A percentile compares a stretch with the other conserved stretches of the same genome.
These are phyloP conservation scores for Artemisia argyi DNA, from an alignment of 129 eudicot genomes.

Conservation along the genomic window DNA sequence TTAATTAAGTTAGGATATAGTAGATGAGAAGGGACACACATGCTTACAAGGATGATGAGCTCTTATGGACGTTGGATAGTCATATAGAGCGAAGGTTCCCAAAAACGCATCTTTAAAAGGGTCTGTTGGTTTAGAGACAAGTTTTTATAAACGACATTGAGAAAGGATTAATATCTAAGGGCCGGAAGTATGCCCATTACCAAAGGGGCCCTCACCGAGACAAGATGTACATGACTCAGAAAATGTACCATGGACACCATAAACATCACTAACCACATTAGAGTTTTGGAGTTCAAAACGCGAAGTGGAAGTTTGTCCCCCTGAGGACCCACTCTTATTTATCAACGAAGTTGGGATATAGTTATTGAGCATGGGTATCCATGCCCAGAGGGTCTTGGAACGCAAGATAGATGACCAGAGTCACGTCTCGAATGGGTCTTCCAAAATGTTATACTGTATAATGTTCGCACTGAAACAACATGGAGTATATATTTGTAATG, in stretches of 20 bases:
- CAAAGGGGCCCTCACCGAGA: too few relatives aligned
- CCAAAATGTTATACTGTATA: too few relatives aligned
- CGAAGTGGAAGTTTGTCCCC: too few relatives aligned
- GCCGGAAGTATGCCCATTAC: not conserved
- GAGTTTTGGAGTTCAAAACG: too few relatives aligned
- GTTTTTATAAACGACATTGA: not conserved
- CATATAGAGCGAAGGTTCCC: slow-evolving; percentile 14
- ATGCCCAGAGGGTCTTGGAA: not conserved
- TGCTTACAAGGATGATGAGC: slow-evolving; percentile 4
- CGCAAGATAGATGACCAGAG: not conserved
- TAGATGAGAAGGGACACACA: slow-evolving; percentile 1
- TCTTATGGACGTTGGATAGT: not conserved
- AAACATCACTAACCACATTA: too few relatives aligned
- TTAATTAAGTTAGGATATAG: slow-evolving; percentile 18
- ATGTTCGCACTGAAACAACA: too few relatives aligned
- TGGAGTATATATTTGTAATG: too few relatives aligned
- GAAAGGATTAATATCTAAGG: not conserved
- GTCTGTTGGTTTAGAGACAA: slow-evolving; percentile 4
- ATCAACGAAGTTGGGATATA: not conserved
- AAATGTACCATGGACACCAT: too few relatives aligned
- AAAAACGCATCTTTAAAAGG: slow-evolving; percentile 17
- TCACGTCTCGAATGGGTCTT: too few relatives aligned
- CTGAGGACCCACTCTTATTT: not conserved
- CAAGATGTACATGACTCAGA: too few relatives aligned
- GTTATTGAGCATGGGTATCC: not conserved